Conservation (phyloP, 495 filamentous ascomycete species). For the Neohortaea acidophila region DNA sequence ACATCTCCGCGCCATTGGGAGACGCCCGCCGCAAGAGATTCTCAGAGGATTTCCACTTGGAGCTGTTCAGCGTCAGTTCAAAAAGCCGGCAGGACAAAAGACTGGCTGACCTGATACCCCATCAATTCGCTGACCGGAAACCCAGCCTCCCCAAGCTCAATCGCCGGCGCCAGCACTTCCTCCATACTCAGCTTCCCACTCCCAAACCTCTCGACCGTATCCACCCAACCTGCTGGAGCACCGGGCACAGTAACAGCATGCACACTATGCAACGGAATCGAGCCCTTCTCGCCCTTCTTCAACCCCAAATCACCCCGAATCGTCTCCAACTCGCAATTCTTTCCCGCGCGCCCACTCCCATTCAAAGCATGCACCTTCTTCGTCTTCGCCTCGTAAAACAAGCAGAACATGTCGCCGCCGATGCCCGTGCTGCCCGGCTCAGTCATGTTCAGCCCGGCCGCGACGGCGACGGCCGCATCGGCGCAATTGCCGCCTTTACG, state of each 20-base stretch:
- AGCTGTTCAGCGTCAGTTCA: constrained; percentile 3
- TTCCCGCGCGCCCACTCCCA: constrained; percentile 71
- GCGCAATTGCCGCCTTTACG: constrained; percentile 85
- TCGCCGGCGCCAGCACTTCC: constrained; percentile 69
- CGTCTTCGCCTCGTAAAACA: constrained; percentile 76
- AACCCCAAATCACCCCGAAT: constrained; percentile 56
- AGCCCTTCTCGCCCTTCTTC: constrained; percentile 40
- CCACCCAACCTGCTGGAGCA: constrained; percentile 86
- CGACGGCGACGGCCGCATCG: constrained; percentile 85
- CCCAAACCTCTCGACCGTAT: constrained; percentile 80
- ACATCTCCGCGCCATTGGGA: constrained; percentile 70
- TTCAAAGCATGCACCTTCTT: constrained; percentile 74
- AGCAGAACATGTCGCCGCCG: constrained; percentile 94
- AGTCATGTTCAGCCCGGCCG: constrained; percentile 81
- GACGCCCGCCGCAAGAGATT: constrained; percentile 48
- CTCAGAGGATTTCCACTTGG: constrained; percentile 54
- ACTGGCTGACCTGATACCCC: constrained; percentile 47
- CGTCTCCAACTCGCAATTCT: constrained; percentile 49
- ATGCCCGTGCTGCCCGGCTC: constrained; percentile 93
- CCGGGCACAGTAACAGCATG: constrained; percentile 79
- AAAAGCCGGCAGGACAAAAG: background rate
- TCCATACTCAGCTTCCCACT: constrained; percentile 67
- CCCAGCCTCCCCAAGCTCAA: constrained; percentile 74
- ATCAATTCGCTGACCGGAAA: constrained; percentile 77
- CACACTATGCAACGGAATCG: constrained; percentile 61